Base-by-base conservation (phyloP, 768 basidiomycete genomes). In the Mycena vulgaris region DNA sequence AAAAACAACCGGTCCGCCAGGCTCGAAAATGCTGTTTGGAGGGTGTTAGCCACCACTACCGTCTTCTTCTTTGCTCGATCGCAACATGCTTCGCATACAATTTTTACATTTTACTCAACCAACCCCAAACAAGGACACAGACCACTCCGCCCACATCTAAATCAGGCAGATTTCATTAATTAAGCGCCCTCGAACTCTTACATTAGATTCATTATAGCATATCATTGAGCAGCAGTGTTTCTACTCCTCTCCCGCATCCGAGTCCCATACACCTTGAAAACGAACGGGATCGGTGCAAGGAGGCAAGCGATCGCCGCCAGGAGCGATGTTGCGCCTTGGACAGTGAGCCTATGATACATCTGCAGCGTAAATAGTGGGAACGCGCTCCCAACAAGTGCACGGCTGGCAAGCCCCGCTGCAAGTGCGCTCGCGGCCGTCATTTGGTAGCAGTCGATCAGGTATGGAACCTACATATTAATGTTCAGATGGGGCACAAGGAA, bases 21-120 rank as follows among this genome's bases (percentile, higher is more conserved):
- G 31, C 72, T 37, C 23, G 75, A 72, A 1, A 71, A 72, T 27
- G 75, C 70, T 3, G 64, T 71, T 23, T 75, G 74, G 74, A 66
- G 71, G 63, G 69, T 72, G 10, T 48, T 75, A 10, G 74, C 72
- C 1, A 72, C 75, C 25, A 45, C 68, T 64, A 76, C 51, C 86
- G 78, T 66, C 70, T 77, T 71, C 61, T 80, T 77, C 70, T 69
- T 81, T 30, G 70, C 78, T 78, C 89, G 1, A 80, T 86, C 51
- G 81, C 88, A 21, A 84, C 87, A 61, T 89, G 85, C 68, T 82
- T 90, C 30, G 76, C 83, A 56, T 69, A 33, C 47, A 55, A 33
- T 3, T 17, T 14, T 31, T 6, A n/a, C n/a, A n/a, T n/a, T n/a
- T n/a, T n/a, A n/a, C n/a, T n/a, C n/a, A n/a, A n/a, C n/a, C n/a